phyloP scores from a whole-genome alignment of 768 basidiomycete genomes.

The Phaeolepiota aurea region DNA sequence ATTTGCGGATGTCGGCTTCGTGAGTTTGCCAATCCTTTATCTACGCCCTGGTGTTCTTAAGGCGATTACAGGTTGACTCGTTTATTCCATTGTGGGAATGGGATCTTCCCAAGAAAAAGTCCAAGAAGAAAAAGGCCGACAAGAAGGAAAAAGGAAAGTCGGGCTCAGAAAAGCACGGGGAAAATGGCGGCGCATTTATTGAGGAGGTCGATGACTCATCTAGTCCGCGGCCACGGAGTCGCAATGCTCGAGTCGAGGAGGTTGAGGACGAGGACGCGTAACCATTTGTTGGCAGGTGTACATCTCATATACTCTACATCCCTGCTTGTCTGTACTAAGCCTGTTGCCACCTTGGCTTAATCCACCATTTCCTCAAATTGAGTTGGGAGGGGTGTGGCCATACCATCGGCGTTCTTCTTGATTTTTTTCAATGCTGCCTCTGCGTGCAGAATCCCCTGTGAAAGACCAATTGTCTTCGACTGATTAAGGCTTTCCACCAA shows the following conservation, averaged over 20 bases:
- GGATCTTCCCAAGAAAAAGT: slow-evolving; percentile 78
- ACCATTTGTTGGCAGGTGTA: neutral
- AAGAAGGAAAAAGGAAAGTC: slow-evolving; percentile 39
- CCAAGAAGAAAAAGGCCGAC: slow-evolving; percentile 58
- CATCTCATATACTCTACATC: slow-evolving; percentile 4
- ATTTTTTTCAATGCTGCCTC: slow-evolving; percentile 18
- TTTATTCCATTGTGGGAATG: slow-evolving; percentile 97
- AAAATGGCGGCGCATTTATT: slow-evolving; percentile 31
- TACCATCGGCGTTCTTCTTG: slow-evolving; percentile 2
- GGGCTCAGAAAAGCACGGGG: slow-evolving; percentile 33
- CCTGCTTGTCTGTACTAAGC: slow-evolving; percentile 5
- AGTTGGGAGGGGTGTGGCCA: slow-evolving; percentile 6
- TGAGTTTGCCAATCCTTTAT: slow-evolving; percentile 30
- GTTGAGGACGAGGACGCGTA: slow-evolving; percentile 33
- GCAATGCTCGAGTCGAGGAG: slow-evolving; percentile 38
- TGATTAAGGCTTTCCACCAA: slow-evolving; percentile 25
- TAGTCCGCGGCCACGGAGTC: slow-evolving; percentile 30
- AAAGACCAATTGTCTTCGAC: slow-evolving; percentile 25
- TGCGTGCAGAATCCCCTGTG: slow-evolving; percentile 21
- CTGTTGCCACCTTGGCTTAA: neutral
- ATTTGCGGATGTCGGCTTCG: slow-evolving; percentile 97
- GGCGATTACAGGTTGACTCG: slow-evolving; percentile 69
- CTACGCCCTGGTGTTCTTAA: neutral
- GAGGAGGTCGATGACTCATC: slow-evolving; percentile 40
- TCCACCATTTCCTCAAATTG: neutral